Evolutionary conservation across 2,329 filamentous ascomycete species (phyloP), one percentile per base, ranked within the genome.

Genomic region (Calonectria leucothoes): DNA sequence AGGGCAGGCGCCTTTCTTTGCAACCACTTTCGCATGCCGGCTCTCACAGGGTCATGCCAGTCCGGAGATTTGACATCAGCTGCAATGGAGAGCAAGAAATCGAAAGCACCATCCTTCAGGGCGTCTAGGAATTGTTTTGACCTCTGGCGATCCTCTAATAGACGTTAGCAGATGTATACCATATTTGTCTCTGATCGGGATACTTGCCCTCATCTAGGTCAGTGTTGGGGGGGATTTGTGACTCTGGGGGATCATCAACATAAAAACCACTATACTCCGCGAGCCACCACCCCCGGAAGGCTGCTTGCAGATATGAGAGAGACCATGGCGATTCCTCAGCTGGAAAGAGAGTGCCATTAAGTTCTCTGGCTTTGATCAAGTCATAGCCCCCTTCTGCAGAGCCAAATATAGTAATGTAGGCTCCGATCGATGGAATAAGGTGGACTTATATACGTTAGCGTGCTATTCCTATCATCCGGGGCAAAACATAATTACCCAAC

Each of bases 221-320:
- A 69, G 93, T 89, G 61, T 89, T 90, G 52, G 88, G 88, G 1
- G 83, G 84, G 33, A 92, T 87, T 31, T 88, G 87, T 63, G 90
- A 88, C 75, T 90, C 88, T 39, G 91, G 89, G 25, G 91, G 90
- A 79, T 93, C 91, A 78, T 98, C 95, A 71, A 94, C 89, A 82
- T 96, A 98, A 88, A 95, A 94, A 3, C 95, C 95, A 77, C 94
- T 97, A 84, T 98, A 98, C 81, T 98, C 95, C 37, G 95, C 93
- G 59, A 98, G 89, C 97, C 97, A 99, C 90, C 94, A 95, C 6
- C 93, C 91, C 69, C 91, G 90, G 15, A 96, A 90, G 4, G 95
- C 93, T 57, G 96, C 94, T 79, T 96, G 93, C 15, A 98, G 89
- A 78, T 93, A 93, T 20, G 93, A 88, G 48, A 98, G 83, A 27